phyloP scores from a whole-genome alignment of 2,329 filamentous ascomycete species.

The Fusarium illudens region DNA sequence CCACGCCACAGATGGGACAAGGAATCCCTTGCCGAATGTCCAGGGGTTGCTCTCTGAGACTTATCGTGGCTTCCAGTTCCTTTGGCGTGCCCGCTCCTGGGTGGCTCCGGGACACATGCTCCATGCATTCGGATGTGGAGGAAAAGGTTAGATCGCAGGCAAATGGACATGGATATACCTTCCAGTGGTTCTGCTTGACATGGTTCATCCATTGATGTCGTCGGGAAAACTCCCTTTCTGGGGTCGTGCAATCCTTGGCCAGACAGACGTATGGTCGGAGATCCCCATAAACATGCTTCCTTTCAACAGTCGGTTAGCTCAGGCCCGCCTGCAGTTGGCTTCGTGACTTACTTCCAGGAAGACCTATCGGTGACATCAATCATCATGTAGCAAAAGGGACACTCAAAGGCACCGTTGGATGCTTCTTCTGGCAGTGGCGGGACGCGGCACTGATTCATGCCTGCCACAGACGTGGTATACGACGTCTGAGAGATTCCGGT shows the following conservation, averaged over 20 bases:
- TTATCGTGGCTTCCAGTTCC: background rate
- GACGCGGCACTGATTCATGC: rapidly evolving
- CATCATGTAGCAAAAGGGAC: slow-evolving; percentile 11
- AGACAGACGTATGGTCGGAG: background rate
- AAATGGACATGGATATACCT: background rate
- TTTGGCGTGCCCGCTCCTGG: rapidly evolving
- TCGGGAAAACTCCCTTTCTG: background rate
- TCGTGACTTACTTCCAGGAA: background rate
- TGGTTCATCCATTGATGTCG: background rate
- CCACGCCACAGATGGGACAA: background rate
- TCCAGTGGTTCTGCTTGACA: background rate
- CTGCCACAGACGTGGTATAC: background rate
- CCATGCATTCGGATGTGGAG: rapidly evolving
- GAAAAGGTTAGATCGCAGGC: background rate
- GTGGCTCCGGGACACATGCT: background rate
- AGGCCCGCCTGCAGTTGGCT: rapidly evolving
- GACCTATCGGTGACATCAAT: rapidly evolving
- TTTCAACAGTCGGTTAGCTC: rapidly evolving
- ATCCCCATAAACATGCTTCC: slow-evolving; percentile 1
- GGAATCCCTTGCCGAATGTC: background rate
- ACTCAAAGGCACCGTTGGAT: background rate
- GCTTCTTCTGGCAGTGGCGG: background rate
- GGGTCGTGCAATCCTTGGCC: background rate
- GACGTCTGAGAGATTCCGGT: background rate
- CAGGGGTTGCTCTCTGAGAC: background rate